These are phyloP conservation scores for Teratosphaeria zuluensis DNA, from an alignment of 2,329 filamentous ascomycete genomes.

Conservation along the genomic window DNA sequence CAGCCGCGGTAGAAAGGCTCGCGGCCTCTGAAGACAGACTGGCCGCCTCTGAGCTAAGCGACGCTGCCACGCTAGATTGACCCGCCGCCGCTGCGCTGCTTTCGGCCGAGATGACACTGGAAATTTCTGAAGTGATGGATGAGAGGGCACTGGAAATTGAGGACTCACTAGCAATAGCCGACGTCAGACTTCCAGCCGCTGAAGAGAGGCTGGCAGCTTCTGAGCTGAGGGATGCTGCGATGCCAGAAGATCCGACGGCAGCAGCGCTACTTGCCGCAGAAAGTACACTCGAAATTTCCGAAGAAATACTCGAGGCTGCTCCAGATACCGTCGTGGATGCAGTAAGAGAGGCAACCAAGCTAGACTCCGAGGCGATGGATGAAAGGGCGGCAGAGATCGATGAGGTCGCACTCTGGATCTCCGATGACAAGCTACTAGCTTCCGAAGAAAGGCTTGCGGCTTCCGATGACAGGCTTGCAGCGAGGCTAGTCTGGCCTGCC, in stretches of 20 bases:
- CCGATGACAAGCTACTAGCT: neutral
- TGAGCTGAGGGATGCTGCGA: neutral
- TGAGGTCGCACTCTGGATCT: neutral
- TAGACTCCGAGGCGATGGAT: too few species aligned
- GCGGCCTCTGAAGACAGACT: neutral
- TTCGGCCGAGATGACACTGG: neutral
- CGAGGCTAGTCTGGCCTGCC: neutral
- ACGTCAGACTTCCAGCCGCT: neutral
- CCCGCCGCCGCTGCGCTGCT: neutral
- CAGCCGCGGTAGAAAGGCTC: neutral
- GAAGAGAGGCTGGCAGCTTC: neutral
- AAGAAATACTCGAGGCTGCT: too few species aligned
- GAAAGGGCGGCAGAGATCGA: neutral
- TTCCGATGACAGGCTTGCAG: neutral
- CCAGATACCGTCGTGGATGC: too few species aligned
- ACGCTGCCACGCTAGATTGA: neutral
- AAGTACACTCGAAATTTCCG: neutral
- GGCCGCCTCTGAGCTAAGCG: neutral
- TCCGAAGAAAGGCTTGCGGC: neutral
- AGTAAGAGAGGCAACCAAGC: too few species aligned
- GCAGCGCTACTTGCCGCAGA: neutral
- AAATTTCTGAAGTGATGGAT: neutral
- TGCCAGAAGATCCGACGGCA: too few species aligned
- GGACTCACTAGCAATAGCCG: neutral
- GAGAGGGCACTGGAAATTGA: neutral